A percentile compares a stretch with the other conserved stretches of the same genome.
Evolutionary conservation across 495 filamentous ascomycete genomes (phyloP).

Genomic region (Paragyromitra xinjiangensis): DNA sequence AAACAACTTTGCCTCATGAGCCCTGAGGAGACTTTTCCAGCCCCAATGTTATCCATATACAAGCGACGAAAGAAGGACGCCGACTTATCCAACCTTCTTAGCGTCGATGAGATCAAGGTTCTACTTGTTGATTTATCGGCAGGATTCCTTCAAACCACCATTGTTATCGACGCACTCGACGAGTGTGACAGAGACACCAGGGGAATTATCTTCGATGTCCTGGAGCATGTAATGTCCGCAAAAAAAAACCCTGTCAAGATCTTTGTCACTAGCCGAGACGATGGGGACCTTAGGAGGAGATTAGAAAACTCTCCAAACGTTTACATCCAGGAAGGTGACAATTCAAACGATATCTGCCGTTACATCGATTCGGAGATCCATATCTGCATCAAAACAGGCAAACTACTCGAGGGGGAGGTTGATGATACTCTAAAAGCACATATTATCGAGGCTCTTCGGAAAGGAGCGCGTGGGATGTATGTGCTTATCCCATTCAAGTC

Average conservation of each 20-base stretch:
- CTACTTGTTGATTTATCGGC: conserved; percentile 25
- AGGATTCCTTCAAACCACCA: conserved; percentile 27
- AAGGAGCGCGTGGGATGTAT: conserved; percentile 29
- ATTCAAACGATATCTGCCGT: conserved; percentile 27
- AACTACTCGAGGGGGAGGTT: neutral
- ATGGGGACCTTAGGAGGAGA: conserved; percentile 22
- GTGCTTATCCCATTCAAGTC: neutral
- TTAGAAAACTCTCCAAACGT: conserved; percentile 18
- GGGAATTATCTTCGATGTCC: conserved; percentile 9
- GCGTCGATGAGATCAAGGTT: neutral
- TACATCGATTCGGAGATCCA: conserved; percentile 36
- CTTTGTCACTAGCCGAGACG: conserved; percentile 49
- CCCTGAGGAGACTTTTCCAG: neutral
- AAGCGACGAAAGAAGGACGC: neutral
- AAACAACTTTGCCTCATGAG: conserved; percentile 23
- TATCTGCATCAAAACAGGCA: neutral
- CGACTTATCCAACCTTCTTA: neutral
- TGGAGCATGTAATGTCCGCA: conserved; percentile 23
- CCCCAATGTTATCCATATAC: conserved; percentile 1
- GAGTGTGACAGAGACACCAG: conserved; percentile 36
- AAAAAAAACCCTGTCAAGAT: conserved; percentile 37
- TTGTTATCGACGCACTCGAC: conserved; percentile 52
- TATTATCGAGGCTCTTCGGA: neutral
- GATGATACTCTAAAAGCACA: neutral
- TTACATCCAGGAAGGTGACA: conserved; percentile 32